Evolutionary conservation across 2,329 filamentous ascomycete species (phyloP).

Genomic region (Pestalotiopsis fici): DNA sequence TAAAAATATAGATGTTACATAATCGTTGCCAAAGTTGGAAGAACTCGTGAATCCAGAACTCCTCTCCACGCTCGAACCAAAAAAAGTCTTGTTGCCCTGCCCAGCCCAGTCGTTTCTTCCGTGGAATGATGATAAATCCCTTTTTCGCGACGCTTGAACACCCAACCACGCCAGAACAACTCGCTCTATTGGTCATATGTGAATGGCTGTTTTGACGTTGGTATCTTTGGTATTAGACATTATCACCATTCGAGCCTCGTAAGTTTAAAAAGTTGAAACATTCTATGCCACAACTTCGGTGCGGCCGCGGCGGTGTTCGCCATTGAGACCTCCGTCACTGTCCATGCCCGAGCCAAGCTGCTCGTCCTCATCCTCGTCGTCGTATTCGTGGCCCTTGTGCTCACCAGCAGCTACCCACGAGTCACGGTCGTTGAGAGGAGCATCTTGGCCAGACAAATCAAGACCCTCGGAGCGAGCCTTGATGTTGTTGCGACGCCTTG

Average conservation of each 20-base stretch:
- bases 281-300: slow-evolving; percentile 52
- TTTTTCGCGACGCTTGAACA: not conserved
- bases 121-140: not conserved
- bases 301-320: slow-evolving; percentile 57
- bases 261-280: not conserved
- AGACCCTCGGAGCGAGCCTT: slow-evolving; percentile 68
- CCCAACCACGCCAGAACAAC: not conserved
- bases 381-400: slow-evolving; percentile 59
- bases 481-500: slow-evolving; percentile 76
- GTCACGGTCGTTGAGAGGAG: slow-evolving; percentile 74
- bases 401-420: slow-evolving; percentile 79
- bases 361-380: slow-evolving; percentile 66
- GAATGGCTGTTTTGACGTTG: not conserved
- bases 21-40: not conserved
- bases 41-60: not conserved
- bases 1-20: not conserved
- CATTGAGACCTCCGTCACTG: slow-evolving; percentile 53
- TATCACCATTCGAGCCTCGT: not conserved
- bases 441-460: slow-evolving; percentile 82
- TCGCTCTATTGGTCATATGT: not conserved
- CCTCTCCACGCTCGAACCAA: not conserved
- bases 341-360: slow-evolving; percentile 55
- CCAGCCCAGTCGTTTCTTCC: not conserved
- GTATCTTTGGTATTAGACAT: slow-evolving; percentile 6
- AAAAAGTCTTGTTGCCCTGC: not conserved